These are phyloP conservation scores for Neoscytalidium dimidiatum DNA, from an alignment of 2,329 filamentous ascomycete species.

Conservation along the genomic window DNA sequence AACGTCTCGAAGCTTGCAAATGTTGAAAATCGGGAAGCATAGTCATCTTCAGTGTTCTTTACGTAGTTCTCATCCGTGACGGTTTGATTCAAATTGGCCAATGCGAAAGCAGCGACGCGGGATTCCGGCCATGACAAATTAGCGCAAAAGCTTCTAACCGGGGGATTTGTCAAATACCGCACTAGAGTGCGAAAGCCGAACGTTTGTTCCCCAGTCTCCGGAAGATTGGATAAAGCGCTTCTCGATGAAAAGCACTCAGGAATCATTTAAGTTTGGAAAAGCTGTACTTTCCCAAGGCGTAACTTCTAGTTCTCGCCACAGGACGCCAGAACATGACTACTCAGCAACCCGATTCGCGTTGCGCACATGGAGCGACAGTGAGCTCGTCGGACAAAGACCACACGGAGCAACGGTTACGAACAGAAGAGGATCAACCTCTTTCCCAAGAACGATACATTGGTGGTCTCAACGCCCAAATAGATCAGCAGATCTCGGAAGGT, in stretches of 20 bases:
- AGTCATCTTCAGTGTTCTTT: neutral
- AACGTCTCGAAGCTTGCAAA: neutral
- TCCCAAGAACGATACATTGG: neutral
- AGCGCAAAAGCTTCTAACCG: neutral
- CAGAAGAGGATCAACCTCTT: neutral
- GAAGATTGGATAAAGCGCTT: neutral
- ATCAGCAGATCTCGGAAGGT: constrained; percentile 28
- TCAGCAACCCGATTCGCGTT: neutral
- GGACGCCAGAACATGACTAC: neutral
- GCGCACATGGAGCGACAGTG: neutral
- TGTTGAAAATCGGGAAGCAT: neutral
- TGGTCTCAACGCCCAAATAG: neutral
- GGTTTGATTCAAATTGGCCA: neutral
- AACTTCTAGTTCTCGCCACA: neutral
- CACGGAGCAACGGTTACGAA: neutral
- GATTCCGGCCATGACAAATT: neutral
- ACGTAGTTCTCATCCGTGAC: neutral
- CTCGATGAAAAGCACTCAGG: neutral
- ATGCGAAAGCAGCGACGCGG: neutral
- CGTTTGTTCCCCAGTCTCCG: neutral
- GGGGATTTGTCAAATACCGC: neutral
- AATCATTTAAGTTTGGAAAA: neutral
- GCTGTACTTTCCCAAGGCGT: neutral
- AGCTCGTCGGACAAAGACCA: neutral
- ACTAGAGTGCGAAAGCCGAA: neutral